phyloP scores from a whole-genome alignment of 108 stramenopile genomes.

The Chaetoceros tenuissimus region DNA sequence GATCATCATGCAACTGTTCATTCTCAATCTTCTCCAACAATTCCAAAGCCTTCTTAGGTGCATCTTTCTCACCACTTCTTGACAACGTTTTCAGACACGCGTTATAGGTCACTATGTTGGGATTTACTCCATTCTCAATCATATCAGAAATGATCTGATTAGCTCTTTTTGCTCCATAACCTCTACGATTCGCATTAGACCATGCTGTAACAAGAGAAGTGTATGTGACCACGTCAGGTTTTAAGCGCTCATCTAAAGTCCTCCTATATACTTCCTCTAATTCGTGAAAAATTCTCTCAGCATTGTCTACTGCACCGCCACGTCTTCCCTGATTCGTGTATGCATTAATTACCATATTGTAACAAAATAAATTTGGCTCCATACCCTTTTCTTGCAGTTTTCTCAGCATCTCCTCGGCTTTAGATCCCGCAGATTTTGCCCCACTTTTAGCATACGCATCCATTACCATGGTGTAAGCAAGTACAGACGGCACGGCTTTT shows the following conservation, averaged over 20 bases:
- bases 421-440: constrained; percentile 12
- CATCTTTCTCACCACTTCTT: constrained; percentile 3
- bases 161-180: constrained; percentile 29
- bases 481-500: constrained; percentile 9
- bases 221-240: constrained; percentile 28
- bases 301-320: constrained; percentile 31
- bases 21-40: constrained; percentile 3
- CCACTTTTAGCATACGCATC: constrained; percentile 25
- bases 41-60: constrained; percentile 1
- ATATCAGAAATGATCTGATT: constrained; percentile 27
- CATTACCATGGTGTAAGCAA: constrained; percentile 17
- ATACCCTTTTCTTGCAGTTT: constrained; percentile 27
- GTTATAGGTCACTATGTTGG: constrained; percentile 4
- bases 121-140: neutral
- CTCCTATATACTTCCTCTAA: constrained; percentile 12
- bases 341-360: constrained; percentile 39
- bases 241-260: neutral
- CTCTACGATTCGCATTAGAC: constrained; percentile 26
- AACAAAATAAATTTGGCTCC: constrained; percentile 31
- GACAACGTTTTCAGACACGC: neutral
- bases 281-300: constrained; percentile 29
- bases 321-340: constrained; percentile 18
- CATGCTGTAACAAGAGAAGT: constrained; percentile 31
- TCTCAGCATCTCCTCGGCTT: constrained; percentile 23
- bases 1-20: constrained; percentile 19